phyloP scores from a whole-genome alignment of 2,329 filamentous ascomycete species.

The Aspergillus arachidicola region DNA sequence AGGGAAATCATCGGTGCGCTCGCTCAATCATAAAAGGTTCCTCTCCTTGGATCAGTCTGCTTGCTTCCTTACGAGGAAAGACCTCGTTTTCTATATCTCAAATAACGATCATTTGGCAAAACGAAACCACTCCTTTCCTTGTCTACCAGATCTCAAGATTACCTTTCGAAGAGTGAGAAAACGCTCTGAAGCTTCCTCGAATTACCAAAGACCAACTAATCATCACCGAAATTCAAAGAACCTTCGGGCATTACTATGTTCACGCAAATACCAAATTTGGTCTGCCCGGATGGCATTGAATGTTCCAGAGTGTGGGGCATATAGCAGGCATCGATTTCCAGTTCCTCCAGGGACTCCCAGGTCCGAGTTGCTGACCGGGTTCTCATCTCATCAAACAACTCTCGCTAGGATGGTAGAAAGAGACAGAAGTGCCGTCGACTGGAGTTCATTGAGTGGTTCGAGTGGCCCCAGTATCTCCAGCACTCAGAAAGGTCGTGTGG shows the following conservation, averaged over 20 bases:
- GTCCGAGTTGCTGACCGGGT: slow-evolving; percentile 29
- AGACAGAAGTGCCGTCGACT: not conserved
- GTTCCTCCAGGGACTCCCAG: slow-evolving; percentile 42
- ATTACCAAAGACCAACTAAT: not conserved
- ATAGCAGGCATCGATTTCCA: slow-evolving; percentile 23
- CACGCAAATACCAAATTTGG: slow-evolving; percentile 38
- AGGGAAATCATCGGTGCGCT: not conserved
- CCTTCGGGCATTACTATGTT: not conserved
- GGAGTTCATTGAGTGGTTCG: not conserved
- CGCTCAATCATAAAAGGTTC: not conserved
- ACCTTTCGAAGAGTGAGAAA: not conserved
- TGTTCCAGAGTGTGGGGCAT: slow-evolving; percentile 15
- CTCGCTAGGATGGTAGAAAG: not conserved
- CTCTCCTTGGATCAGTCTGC: not conserved
- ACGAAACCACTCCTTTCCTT: slow-evolving; percentile 22
- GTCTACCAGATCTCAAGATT: slow-evolving; percentile 8
- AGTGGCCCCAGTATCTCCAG: not conserved
- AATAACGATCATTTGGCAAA: not conserved
- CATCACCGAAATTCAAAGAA: not conserved
- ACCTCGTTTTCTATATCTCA: not conserved
- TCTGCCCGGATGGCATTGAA: slow-evolving; percentile 41
- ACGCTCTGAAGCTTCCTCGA: not conserved
- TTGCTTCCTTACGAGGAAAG: not conserved
- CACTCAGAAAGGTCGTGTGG: not conserved
- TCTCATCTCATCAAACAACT: slow-evolving; percentile 18